Conservation (phyloP, 805 yeast species). For the Metahyphopichia silvanorum region DNA sequence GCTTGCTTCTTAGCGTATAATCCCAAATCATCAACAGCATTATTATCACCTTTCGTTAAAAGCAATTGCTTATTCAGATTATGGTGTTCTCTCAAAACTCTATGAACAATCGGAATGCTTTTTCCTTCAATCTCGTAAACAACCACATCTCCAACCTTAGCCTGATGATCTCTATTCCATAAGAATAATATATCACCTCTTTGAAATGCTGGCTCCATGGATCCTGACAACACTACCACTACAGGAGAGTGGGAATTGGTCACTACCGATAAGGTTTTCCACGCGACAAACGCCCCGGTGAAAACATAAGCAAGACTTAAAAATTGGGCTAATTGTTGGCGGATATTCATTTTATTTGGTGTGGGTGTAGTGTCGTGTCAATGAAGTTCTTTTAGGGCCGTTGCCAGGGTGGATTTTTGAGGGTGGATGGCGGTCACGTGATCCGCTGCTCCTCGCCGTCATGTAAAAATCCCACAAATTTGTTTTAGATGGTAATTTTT, state of each 20-base stretch:
- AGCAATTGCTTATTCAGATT: slow-evolving; percentile 57
- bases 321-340: slow-evolving; percentile 60
- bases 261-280: slow-evolving; percentile 77
- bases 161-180: slow-evolving; percentile 74
- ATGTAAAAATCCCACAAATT: too few relatives aligned
- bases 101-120: slow-evolving; percentile 92
- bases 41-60: slow-evolving; percentile 95
- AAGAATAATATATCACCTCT: slow-evolving; percentile 91
- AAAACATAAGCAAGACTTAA: slow-evolving; percentile 75
- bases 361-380: too few relatives aligned
- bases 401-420: too few relatives aligned
- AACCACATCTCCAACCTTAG: slow-evolving; percentile 87
- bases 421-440: too few relatives aligned
- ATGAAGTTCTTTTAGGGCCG: too few relatives aligned
- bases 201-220: slow-evolving; percentile 99
- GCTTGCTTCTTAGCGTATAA: slow-evolving; percentile 73
- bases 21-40: slow-evolving; percentile 85
- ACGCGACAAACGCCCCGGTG: slow-evolving; percentile 85
- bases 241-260: slow-evolving; percentile 89
- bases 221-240: slow-evolving; percentile 95
- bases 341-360: slow-evolving; percentile 46
- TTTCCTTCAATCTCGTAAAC: slow-evolving; percentile 82
- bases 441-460: too few relatives aligned
- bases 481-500: too few relatives aligned
- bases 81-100: slow-evolving; percentile 86